phyloP scores from a whole-genome alignment of 495 filamentous ascomycete species.

The Staphylotrichum tortipilum region DNA sequence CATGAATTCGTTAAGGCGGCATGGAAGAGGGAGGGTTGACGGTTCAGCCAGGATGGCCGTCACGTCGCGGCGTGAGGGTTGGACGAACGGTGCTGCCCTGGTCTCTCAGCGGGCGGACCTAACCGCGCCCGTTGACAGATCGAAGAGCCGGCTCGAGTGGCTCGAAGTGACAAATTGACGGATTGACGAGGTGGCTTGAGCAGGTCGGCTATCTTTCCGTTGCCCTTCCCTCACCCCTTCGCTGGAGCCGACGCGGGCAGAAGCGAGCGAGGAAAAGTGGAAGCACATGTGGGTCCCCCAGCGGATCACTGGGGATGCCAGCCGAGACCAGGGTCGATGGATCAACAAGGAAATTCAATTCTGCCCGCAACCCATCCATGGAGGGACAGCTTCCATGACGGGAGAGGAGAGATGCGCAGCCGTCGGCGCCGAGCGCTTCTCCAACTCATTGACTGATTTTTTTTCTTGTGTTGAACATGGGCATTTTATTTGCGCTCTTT shows the following conservation, averaged over 20 bases:
- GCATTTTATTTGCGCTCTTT: no score
- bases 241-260: slow-evolving; percentile 23
- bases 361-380: no score
- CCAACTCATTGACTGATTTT: no score
- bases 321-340: slow-evolving; percentile 9
- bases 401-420: no score
- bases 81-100: no score
- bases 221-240: neutral
- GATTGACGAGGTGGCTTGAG: neutral
- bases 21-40: slow-evolving; percentile 3
- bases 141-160: neutral
- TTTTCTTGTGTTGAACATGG: no score
- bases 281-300: slow-evolving; percentile 7
- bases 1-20: slow-evolving; percentile 21
- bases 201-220: slow-evolving; percentile 5
- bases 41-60: neutral
- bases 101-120: neutral
- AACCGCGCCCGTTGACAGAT: neutral
- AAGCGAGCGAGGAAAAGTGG: slow-evolving; percentile 19
- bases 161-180: neutral
- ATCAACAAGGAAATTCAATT: no score
- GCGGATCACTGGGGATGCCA: slow-evolving; percentile 11
- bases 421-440: no score
- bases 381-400: no score
- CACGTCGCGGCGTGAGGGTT: neutral